phyloP scores from a whole-genome alignment of 768 basidiomycete genomes.

The Boletus insuetus region DNA sequence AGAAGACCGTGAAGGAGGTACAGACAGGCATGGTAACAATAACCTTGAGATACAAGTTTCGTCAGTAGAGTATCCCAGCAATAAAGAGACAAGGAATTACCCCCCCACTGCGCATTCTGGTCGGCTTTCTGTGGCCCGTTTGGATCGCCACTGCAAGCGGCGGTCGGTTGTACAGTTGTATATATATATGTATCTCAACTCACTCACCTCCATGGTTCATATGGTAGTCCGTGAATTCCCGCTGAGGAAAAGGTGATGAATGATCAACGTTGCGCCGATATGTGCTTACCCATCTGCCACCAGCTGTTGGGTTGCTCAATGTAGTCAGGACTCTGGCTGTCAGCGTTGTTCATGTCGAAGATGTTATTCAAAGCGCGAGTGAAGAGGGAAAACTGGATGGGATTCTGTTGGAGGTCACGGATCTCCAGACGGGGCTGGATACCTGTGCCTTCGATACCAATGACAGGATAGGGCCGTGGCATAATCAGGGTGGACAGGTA shows the following conservation, averaged over 20 bases:
- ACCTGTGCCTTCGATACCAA: background rate
- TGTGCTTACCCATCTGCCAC: conserved; percentile 15
- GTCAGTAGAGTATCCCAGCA: conserved; percentile 1
- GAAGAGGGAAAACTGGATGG: conserved; percentile 9
- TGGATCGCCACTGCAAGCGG: conserved; percentile 13
- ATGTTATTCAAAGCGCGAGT: background rate
- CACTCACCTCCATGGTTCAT: conserved; percentile 3
- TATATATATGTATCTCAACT: background rate
- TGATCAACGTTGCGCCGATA: background rate
- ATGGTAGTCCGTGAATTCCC: conserved; percentile 16
- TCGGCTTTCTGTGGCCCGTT: conserved; percentile 2
- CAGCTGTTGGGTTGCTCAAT: conserved; percentile 15
- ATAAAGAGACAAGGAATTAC: background rate
- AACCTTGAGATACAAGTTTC: conserved; percentile 3
- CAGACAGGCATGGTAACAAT: conserved; percentile 17
- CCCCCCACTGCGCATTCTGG: background rate
- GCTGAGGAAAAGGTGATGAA: background rate
- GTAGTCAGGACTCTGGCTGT: background rate
- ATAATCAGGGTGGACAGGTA: background rate
- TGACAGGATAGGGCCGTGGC: conserved; percentile 10
- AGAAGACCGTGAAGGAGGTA: background rate
- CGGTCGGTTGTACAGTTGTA: background rate
- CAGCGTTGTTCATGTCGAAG: background rate
- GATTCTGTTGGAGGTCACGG: conserved; percentile 2
- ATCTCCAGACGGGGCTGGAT: conserved; percentile 9